Evolutionary conservation across 805 yeast species (phyloP).

Genomic region (Saturnispora kantuleensis): DNA sequence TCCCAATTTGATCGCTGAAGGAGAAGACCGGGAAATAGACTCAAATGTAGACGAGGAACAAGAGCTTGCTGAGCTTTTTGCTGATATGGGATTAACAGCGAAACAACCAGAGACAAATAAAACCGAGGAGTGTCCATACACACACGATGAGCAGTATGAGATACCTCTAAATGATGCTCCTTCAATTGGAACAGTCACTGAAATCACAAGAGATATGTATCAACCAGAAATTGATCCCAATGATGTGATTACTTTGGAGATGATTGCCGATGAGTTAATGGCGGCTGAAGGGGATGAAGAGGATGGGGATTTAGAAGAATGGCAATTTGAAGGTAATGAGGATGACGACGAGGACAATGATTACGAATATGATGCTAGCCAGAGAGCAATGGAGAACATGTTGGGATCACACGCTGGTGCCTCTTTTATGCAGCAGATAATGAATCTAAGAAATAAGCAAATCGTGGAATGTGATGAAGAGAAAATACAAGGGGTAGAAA

Average conservation of each 20-base stretch:
- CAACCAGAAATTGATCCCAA: conserved; percentile 30
- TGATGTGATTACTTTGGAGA: conserved; percentile 43
- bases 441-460: conserved; percentile 20
- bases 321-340: neutral
- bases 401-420: conserved; percentile 26
- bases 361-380: conserved; percentile 12
- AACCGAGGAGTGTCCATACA: neutral
- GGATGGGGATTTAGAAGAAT: conserved; percentile 9
- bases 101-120: neutral
- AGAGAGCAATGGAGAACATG: conserved; percentile 6
- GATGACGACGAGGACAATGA: conserved; percentile 8
- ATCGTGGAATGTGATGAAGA: neutral
- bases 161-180: conserved; percentile 3
- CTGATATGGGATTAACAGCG: conserved; percentile 27
- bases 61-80: conserved; percentile 25
- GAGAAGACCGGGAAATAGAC: conserved; percentile 6
- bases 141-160: neutral
- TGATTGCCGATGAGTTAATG: conserved; percentile 40
- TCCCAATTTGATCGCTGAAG: conserved; percentile 14
- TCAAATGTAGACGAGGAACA: conserved; percentile 20
- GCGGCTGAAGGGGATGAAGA: conserved; percentile 21
- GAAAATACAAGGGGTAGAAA: neutral
- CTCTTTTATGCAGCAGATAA: conserved; percentile 34
- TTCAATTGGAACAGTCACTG: neutral
- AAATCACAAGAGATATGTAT: conserved; percentile 5